These are phyloP conservation scores for Pseudozyma sp. DNA, from an alignment of 1,284 basidiomycete species.

Conservation along the genomic window DNA sequence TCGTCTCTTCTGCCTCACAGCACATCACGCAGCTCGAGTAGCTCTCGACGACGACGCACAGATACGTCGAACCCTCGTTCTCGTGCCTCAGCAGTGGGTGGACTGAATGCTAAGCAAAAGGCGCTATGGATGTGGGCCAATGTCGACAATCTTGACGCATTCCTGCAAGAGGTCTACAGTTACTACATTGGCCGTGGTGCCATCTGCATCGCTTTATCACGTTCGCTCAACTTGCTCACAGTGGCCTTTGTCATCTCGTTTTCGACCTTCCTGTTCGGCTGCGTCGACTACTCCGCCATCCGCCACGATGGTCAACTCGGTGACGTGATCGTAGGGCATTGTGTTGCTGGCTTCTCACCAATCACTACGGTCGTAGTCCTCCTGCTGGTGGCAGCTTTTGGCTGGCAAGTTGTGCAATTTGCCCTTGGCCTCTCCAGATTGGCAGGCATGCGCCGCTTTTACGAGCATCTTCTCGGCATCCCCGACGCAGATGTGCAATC, in stretches of 20 bases:
- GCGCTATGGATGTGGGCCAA: conserved; percentile 99
- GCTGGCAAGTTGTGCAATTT: conserved; percentile 73
- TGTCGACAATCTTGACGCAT: conserved; percentile 93
- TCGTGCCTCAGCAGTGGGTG: conserved; percentile 32
- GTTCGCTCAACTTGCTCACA: conserved; percentile 89
- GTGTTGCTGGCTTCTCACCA: conserved; percentile 81
- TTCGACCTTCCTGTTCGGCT: conserved; percentile 93
- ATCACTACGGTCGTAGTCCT: conserved; percentile 74
- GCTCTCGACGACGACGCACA: conserved; percentile 18
- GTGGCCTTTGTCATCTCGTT: conserved; percentile 96
- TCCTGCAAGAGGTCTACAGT: conserved; percentile 91
- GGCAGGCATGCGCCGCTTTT: conserved; percentile 91
- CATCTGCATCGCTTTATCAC: conserved; percentile 88
- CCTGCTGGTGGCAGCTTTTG: conserved; percentile 82
- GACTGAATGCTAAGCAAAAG: conserved; percentile 52
- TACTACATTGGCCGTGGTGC: conserved; percentile 97
- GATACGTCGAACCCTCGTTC: conserved; percentile 26
- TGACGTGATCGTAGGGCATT: conserved; percentile 63
- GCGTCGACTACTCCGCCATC: conserved; percentile 87
- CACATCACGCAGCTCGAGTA: conserved; percentile 18
- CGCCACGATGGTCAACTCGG: conserved; percentile 62
- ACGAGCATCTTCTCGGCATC: conserved; percentile 73
- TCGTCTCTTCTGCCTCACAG: background rate
- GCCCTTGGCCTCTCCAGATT: conserved; percentile 76
- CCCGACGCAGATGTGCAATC: conserved; percentile 89